Percentiles rank a stretch among this genome's conserved stretches.
phyloP scores from a whole-genome alignment of 495 filamentous ascomycete species.

The Aspergillus panamensis region DNA sequence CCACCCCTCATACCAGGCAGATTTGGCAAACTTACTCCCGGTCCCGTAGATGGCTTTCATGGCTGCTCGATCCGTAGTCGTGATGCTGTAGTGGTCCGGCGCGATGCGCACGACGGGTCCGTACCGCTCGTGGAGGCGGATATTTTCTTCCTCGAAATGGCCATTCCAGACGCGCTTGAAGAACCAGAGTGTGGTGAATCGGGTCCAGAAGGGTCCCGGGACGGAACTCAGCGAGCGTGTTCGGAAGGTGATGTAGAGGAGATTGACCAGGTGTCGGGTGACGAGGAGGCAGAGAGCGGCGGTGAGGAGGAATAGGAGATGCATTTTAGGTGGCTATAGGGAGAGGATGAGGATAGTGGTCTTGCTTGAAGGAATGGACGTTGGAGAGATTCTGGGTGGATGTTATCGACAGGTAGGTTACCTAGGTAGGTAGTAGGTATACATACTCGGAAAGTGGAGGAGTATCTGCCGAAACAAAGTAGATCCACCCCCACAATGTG shows the following conservation, averaged over 20 bases:
- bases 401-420: too few species aligned
- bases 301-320: conserved; percentile 12
- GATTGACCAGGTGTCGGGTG: conserved; percentile 11
- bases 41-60: conserved; percentile 45
- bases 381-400: neutral
- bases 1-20: conserved; percentile 40
- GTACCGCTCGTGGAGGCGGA: conserved; percentile 40
- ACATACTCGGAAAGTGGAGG: too few species aligned
- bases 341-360: neutral
- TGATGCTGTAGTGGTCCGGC: conserved; percentile 51
- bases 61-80: conserved; percentile 30
- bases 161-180: conserved; percentile 41
- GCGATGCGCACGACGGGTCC: conserved; percentile 47
- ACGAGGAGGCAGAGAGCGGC: conserved; percentile 11
- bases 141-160: conserved; percentile 44
- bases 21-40: conserved; percentile 39
- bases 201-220: conserved; percentile 51
- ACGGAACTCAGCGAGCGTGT: conserved; percentile 41
- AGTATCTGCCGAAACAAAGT: too few species aligned
- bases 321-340: conserved; percentile 11
- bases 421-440: too few species aligned
- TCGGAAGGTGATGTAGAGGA: conserved; percentile 20
- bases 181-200: conserved; percentile 56
- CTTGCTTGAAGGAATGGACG: neutral
- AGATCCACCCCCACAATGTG: conserved; percentile 25